Conservation (phyloP, 768 basidiomycete genomes). For the Amanita subjunquillea region DNA sequence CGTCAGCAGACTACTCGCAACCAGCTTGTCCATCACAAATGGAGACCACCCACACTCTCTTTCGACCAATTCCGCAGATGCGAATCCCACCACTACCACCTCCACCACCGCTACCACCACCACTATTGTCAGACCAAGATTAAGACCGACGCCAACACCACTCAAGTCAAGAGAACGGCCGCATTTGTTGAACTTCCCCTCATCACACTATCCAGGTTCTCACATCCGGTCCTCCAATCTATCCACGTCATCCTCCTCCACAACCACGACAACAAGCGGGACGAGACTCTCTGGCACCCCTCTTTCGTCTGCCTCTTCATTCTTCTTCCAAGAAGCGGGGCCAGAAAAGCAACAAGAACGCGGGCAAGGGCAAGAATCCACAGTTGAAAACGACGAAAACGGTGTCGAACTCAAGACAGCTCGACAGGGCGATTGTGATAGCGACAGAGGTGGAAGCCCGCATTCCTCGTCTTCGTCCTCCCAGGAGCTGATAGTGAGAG, state of each 20-base stretch:
- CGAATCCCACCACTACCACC: too few species aligned
- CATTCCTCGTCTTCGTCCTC: conserved; percentile 6
- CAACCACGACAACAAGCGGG: conserved; percentile 10
- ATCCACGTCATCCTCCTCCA: conserved; percentile 22
- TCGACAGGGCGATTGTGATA: background rate
- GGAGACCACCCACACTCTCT: background rate
- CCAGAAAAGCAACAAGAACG: too few species aligned
- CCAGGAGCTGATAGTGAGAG: conserved; percentile 31
- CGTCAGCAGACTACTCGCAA: conserved; percentile 44
- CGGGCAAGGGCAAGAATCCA: too few species aligned
- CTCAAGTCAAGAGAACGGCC: conserved; percentile 1
- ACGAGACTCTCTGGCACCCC: conserved; percentile 33
- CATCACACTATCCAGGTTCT: background rate
- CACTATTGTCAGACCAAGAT: background rate
- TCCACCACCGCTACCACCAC: too few species aligned
- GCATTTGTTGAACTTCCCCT: background rate
- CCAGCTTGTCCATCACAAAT: conserved; percentile 20
- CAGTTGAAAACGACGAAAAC: conserved; percentile 13
- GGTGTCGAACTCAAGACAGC: background rate
- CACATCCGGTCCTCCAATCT: conserved; percentile 12
- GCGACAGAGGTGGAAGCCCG: conserved; percentile 1
- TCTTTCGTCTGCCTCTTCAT: conserved; percentile 33
- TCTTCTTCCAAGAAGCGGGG: conserved; percentile 11
- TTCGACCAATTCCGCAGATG: background rate
- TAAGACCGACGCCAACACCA: background rate